Evolutionary conservation across 495 filamentous ascomycete species (phyloP).

Genomic region (Margaritispora aquatica): DNA sequence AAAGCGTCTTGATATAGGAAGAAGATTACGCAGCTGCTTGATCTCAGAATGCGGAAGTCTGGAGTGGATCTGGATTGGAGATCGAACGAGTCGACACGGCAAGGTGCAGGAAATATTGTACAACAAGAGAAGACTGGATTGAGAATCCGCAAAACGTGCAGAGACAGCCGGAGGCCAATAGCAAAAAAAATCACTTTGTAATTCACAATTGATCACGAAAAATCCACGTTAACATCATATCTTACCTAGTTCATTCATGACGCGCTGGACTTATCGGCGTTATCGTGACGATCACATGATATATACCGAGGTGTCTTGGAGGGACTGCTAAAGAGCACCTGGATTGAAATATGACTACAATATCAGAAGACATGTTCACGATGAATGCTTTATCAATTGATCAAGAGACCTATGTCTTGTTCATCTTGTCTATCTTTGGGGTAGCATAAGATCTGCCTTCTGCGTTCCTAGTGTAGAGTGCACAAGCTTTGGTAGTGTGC

Average conservation of each 20-base stretch:
- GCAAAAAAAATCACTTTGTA: neutral
- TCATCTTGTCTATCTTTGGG: too few relatives aligned
- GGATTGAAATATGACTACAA: too few relatives aligned
- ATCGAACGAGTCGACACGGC: neutral
- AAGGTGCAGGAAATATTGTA: neutral
- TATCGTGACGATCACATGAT: neutral
- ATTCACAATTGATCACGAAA: neutral
- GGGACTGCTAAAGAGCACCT: too few relatives aligned
- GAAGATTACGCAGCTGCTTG: neutral
- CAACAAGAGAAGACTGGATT: neutral
- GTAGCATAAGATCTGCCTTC: too few relatives aligned
- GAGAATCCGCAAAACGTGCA: neutral
- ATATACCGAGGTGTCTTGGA: neutral
- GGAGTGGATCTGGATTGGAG: neutral
- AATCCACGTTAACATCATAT: neutral
- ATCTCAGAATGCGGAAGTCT: neutral
- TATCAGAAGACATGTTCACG: too few relatives aligned
- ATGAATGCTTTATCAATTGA: too few relatives aligned
- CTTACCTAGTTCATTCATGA: neutral
- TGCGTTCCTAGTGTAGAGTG: too few relatives aligned
- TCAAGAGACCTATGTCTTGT: too few relatives aligned
- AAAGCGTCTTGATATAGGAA: conserved; percentile 11
- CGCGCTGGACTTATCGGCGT: neutral
- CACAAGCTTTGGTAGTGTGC: too few relatives aligned
- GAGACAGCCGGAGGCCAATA: neutral